Evolutionary conservation across 148 eudicot genomes (phyloP).

Genomic region (Vaccinium vitisidaea): DNA sequence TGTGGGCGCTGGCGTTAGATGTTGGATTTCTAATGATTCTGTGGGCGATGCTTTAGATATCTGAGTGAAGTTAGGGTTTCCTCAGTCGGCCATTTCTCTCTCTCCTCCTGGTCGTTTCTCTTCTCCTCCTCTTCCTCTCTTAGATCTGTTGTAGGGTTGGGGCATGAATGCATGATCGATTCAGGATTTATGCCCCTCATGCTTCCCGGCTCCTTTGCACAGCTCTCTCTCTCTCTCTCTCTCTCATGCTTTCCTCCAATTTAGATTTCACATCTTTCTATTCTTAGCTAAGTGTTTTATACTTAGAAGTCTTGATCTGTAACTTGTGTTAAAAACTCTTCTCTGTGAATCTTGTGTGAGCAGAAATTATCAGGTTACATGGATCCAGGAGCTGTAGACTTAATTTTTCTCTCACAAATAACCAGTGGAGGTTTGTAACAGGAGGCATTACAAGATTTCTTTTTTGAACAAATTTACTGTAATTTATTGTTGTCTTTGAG

Average conservation of each 20-base stretch:
- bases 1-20: not conserved
- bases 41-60: not conserved
- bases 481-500: not conserved
- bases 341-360: not conserved
- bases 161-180: slow-evolving; percentile 4
- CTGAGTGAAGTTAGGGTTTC: slow-evolving; percentile 5
- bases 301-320: not conserved
- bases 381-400: slow-evolving; percentile 9
- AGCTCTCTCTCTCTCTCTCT: not conserved
- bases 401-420: not conserved
- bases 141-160: not conserved
- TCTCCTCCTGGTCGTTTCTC: not conserved
- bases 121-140: not conserved
- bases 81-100: not conserved
- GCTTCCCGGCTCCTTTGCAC: not conserved
- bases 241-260: not conserved
- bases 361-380: slow-evolving; percentile 4
- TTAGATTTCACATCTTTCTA: not conserved
- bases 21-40: not conserved
- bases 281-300: not conserved
- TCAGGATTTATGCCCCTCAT: not conserved
- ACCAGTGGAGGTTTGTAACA: not conserved
- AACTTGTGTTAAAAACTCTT: not conserved
- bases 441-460: not conserved
- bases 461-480: not conserved